Conservation (phyloP, 1,284 basidiomycete species). For the Pseudozyma pruni region DNA sequence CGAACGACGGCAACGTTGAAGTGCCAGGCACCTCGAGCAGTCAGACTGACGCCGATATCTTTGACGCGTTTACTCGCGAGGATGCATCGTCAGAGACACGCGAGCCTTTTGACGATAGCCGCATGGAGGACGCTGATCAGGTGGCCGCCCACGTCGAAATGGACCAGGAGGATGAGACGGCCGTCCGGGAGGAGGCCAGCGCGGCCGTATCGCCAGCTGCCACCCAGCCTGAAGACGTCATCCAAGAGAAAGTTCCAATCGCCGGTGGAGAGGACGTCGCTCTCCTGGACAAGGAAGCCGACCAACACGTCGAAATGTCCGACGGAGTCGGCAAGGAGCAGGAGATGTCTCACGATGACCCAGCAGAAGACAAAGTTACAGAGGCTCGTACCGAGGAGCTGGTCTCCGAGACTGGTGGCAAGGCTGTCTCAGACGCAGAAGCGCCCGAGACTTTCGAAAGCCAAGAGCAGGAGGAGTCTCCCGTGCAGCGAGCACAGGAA, state of each 20-base stretch:
- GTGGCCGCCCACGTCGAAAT: background rate
- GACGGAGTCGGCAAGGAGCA: background rate
- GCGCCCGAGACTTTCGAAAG: background rate
- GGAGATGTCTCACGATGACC: no score
- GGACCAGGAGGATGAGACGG: background rate
- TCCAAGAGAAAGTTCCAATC: background rate
- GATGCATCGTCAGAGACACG: conserved; percentile 6
- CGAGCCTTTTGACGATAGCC: conserved; percentile 4
- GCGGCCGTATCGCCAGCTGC: background rate
- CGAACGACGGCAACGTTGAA: background rate
- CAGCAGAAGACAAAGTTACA: no score
- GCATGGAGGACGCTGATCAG: background rate
- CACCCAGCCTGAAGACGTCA: background rate
- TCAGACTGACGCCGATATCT: conserved; percentile 24
- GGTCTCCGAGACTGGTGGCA: no score
- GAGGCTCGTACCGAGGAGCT: background rate
- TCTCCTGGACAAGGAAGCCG: background rate
- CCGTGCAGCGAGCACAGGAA: background rate
- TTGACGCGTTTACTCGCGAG: conserved; percentile 32
- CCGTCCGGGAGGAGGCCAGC: background rate
- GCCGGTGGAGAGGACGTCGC: background rate
- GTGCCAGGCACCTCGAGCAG: background rate
- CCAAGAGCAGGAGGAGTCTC: background rate
- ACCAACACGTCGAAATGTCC: background rate
- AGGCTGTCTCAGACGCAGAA: background rate